These are phyloP conservation scores for Cercophora samala DNA, from an alignment of 495 filamentous ascomycete species.

Conservation along the genomic window DNA sequence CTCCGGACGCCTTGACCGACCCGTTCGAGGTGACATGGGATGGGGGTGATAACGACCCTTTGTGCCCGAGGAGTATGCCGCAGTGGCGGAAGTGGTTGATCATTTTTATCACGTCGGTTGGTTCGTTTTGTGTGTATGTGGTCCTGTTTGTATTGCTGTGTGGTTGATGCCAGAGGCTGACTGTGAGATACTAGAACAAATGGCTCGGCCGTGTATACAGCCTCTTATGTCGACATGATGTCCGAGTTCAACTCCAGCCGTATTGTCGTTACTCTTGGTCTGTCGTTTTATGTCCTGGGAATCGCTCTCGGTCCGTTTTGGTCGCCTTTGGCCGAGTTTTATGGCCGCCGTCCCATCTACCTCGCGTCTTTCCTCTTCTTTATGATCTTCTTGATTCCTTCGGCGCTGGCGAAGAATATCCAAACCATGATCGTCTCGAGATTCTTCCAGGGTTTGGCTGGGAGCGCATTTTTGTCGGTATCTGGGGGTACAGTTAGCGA, in stretches of 20 bases:
- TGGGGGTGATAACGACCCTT: conserved; percentile 66
- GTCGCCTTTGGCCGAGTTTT: conserved; percentile 68
- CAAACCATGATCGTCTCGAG: conserved; percentile 76
- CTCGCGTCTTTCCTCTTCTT: conserved; percentile 73
- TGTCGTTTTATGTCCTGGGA: conserved; percentile 78
- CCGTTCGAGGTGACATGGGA: conserved; percentile 66
- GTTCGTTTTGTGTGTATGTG: conserved; percentile 81
- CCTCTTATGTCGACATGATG: conserved; percentile 78
- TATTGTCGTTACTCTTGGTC: conserved; percentile 70
- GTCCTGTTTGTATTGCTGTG: conserved; percentile 19
- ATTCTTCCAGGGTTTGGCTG: conserved; percentile 81
- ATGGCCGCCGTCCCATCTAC: conserved; percentile 83
- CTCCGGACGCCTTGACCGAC: conserved; percentile 36
- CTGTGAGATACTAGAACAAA: conserved; percentile 59
- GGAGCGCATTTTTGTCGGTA: conserved; percentile 84
- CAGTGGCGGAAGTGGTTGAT: conserved; percentile 73
- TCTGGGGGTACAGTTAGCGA: conserved; percentile 91
- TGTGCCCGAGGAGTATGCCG: conserved; percentile 69
- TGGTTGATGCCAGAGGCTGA: conserved; percentile 1
- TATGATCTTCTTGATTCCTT: conserved; percentile 82
- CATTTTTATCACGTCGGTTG: conserved; percentile 63
- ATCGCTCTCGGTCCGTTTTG: conserved; percentile 71
- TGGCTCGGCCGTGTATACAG: conserved; percentile 83
- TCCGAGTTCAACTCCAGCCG: conserved; percentile 68
- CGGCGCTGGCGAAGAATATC: conserved; percentile 80